Evolutionary conservation across 2,329 filamentous ascomycete species (phyloP).

Genomic region (Teratosphaeria viscida): DNA sequence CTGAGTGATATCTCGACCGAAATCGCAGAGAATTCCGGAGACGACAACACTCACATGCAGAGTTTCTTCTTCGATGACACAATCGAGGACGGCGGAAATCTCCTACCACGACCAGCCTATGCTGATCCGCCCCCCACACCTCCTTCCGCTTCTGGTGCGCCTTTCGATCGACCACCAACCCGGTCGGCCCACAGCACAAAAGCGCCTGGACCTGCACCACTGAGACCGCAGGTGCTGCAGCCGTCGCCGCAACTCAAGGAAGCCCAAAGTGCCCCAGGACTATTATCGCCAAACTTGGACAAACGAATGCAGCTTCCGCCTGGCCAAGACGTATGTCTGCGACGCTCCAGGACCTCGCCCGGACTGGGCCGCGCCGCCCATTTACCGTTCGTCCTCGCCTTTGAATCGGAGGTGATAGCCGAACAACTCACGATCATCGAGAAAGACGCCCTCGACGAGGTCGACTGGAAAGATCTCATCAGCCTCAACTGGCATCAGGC

Average conservation of each 20-base stretch:
- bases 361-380: slow-evolving; percentile 33
- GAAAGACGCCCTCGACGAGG: slow-evolving; percentile 74
- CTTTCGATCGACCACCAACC: slow-evolving; percentile 14
- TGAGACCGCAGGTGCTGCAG: background rate
- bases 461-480: slow-evolving; percentile 80
- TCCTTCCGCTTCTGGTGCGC: slow-evolving; percentile 27
- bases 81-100: slow-evolving; percentile 28
- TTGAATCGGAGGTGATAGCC: slow-evolving; percentile 67
- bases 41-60: slow-evolving; percentile 30
- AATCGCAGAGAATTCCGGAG: slow-evolving; percentile 36
- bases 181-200: background rate
- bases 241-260: slow-evolving; percentile 5
- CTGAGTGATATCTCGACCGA: slow-evolving; percentile 47
- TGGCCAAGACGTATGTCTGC: slow-evolving; percentile 4
- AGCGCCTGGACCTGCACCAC: background rate
- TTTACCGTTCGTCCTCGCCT: slow-evolving; percentile 69
- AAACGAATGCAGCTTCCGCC: slow-evolving; percentile 1
- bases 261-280: slow-evolving; percentile 8
- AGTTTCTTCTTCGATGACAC: slow-evolving; percentile 43
- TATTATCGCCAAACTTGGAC: slow-evolving; percentile 7
- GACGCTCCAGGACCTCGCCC: slow-evolving; percentile 2
- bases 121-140: slow-evolving; percentile 31
- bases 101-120: slow-evolving; percentile 20
- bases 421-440: slow-evolving; percentile 80
- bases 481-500: slow-evolving; percentile 72